These are phyloP conservation scores for Suillus sp. DNA, from an alignment of 768 basidiomycete species.

Conservation along the genomic window DNA sequence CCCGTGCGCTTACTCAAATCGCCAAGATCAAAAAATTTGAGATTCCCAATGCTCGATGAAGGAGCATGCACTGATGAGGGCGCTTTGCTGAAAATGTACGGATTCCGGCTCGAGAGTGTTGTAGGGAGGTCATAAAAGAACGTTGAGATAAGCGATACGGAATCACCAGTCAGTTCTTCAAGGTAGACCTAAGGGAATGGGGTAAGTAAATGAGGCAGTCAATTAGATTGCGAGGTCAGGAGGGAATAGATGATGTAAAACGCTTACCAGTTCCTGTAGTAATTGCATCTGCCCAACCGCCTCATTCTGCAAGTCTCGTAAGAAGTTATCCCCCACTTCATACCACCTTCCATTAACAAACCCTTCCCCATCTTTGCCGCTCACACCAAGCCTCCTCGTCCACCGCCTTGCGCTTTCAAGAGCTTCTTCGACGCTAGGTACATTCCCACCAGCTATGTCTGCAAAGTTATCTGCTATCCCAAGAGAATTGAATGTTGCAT, in stretches of 20 bases:
- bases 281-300: slow-evolving; percentile 60
- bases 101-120: slow-evolving; percentile 70
- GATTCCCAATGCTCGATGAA: slow-evolving; percentile 50
- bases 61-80: slow-evolving; percentile 49
- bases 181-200: slow-evolving; percentile 51
- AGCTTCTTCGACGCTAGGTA: slow-evolving; percentile 29
- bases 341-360: slow-evolving; percentile 88
- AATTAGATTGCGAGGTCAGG: neutral
- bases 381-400: slow-evolving; percentile 56
- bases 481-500: slow-evolving; percentile 42
- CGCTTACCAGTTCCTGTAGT: slow-evolving; percentile 70
- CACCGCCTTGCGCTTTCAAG: slow-evolving; percentile 56
- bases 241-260: neutral
- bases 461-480: slow-evolving; percentile 41
- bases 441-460: slow-evolving; percentile 37
- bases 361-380: slow-evolving; percentile 46
- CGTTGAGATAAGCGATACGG: slow-evolving; percentile 52
- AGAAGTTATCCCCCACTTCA: slow-evolving; percentile 54
- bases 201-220: neutral
- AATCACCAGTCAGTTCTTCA: slow-evolving; percentile 56
- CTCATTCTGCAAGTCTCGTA: slow-evolving; percentile 63
- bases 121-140: slow-evolving; percentile 93
- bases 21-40: slow-evolving; percentile 38
- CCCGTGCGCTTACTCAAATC: slow-evolving; percentile 7
- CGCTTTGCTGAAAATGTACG: slow-evolving; percentile 62